Percentiles rank a stretch among this genome's conserved stretches.
Evolutionary conservation across 2,329 filamentous ascomycete genomes (phyloP).

Genomic region (Alternaria dauci): DNA sequence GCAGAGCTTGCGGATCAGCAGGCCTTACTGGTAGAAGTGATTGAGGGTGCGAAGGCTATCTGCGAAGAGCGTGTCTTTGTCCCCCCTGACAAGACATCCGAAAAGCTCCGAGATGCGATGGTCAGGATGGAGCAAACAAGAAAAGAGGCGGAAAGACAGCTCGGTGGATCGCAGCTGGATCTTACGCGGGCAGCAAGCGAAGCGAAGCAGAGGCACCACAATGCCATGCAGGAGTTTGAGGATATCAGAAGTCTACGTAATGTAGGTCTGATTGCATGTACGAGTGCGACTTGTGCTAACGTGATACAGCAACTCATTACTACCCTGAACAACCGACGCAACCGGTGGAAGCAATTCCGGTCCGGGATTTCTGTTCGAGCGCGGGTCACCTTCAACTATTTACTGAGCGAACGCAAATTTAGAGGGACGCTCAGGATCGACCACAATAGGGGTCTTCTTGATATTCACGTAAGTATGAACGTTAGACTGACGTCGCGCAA

Average conservation of each 20-base stretch:
- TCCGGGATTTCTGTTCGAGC: slow-evolving; percentile 85
- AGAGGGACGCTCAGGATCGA: slow-evolving; percentile 82
- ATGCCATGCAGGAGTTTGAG: slow-evolving; percentile 31
- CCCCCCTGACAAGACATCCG: slow-evolving; percentile 41
- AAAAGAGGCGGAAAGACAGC: slow-evolving; percentile 37
- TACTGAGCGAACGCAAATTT: slow-evolving; percentile 89
- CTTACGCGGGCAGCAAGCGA: slow-evolving; percentile 35
- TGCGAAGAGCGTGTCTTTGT: slow-evolving; percentile 41
- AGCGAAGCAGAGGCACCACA: slow-evolving; percentile 39
- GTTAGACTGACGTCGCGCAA: not conserved
- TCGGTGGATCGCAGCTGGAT: slow-evolving; percentile 47
- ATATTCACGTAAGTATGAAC: slow-evolving; percentile 69
- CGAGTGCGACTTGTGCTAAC: slow-evolving; percentile 8
- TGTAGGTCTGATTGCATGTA: slow-evolving; percentile 17
- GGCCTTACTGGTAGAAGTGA: slow-evolving; percentile 34
- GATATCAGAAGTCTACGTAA: slow-evolving; percentile 26
- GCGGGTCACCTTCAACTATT: slow-evolving; percentile 84
- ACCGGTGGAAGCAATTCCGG: slow-evolving; percentile 83
- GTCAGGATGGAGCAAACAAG: slow-evolving; percentile 41
- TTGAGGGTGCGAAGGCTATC: slow-evolving; percentile 34
- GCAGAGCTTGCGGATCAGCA: slow-evolving; percentile 18
- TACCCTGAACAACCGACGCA: slow-evolving; percentile 73
- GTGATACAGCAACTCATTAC: slow-evolving; percentile 59
- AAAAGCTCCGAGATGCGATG: slow-evolving; percentile 42
- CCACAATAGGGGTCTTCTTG: slow-evolving; percentile 75